Evolutionary conservation across 306 rosid species (phyloP), one percentile per base, ranked within the genome.

Genomic region (Quercus alba): DNA sequence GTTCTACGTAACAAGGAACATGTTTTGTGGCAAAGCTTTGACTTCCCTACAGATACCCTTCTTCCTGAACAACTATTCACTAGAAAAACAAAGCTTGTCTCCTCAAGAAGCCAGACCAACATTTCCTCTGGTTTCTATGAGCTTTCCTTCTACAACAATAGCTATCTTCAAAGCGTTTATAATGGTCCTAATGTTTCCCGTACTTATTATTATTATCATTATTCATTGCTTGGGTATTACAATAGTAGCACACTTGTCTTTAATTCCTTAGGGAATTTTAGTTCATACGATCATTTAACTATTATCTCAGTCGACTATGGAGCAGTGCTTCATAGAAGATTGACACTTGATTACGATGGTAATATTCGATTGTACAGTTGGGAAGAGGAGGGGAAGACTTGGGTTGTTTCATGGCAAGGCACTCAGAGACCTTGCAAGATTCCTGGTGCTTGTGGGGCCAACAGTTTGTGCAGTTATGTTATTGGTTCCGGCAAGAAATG

Each of bases 11-110:
- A 82, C 13, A 21, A 10, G 28, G 26, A 56, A 3, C 83, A 69
- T 19, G 21, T n/a, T 49, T 59, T 84, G 19, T 86, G 92, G 90
- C 80, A 84, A 67, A 89, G 88, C 62, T 86, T 86, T 75, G 83
- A 84, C 46, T 70, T 64, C 5, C 92, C 92, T 0, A 86, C 86
- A 0, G 84, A 89, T n/a, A 86, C 90, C 3, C 84, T 89, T 1
- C 81, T 89, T 76, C 90, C 92, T 2, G 56, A 28, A 2, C 92
- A 86, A 35, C 76, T 1, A 4, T 56, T 84, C 11, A 81, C 85
- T 2, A 80, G 84, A 20, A 5, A 33, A 31, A 56, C 86, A 7
- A 15, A 49, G 6, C 83, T 82, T 19, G 73, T 82, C 21, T 80
- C 89, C 4, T 52, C 79, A 10, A 84, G 82, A 84, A 78, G 80